Evolutionary conservation across 306 rosid genomes (phyloP).

Genomic region (Quercus dentata): DNA sequence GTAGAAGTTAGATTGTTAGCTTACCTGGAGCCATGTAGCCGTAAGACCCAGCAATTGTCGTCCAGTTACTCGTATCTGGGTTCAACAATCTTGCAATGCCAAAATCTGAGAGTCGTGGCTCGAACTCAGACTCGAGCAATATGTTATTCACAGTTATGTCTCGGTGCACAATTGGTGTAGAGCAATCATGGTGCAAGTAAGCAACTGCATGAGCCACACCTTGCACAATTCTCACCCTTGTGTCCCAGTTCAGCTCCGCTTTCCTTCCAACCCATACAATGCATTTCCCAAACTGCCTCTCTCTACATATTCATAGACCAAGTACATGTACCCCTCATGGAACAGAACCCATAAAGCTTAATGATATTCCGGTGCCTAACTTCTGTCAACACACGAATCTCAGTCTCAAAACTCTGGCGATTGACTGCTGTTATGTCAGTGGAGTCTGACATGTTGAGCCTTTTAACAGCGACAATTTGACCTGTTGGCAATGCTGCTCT

Average conservation of each 20-base stretch:
- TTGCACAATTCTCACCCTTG: conserved; percentile 46
- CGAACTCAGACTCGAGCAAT: no score
- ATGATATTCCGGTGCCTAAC: conserved; percentile 69
- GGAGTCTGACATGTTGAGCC: conserved; percentile 36
- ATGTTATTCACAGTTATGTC: background rate
- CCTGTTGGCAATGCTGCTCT: conserved; percentile 44
- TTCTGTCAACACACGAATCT: conserved; percentile 54
- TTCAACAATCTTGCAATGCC: no score
- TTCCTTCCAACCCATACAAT: conserved; percentile 41
- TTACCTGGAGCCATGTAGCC: conserved; percentile 93
- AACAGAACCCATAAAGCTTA: conserved; percentile 60
- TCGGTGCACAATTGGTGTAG: conserved; percentile 52
- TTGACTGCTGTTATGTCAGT: conserved; percentile 42
- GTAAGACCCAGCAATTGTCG: conserved; percentile 59
- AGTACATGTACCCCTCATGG: conserved; percentile 44
- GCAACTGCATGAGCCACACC: conserved; percentile 70
- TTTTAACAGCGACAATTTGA: conserved; percentile 56
- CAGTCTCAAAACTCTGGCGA: conserved; percentile 50
- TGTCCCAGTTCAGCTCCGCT: conserved; percentile 43
- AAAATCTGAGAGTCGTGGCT: no score
- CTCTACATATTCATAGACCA: conserved; percentile 52
- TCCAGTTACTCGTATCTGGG: conserved; percentile 45
- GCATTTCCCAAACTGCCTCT: conserved; percentile 56
- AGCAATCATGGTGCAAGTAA: conserved; percentile 65
- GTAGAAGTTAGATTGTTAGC: background rate